Percentiles rank a stretch among this genome's conserved stretches.
Conservation (phyloP, 2,329 filamentous ascomycete genomes). For the Nectriaceae sp. region DNA sequence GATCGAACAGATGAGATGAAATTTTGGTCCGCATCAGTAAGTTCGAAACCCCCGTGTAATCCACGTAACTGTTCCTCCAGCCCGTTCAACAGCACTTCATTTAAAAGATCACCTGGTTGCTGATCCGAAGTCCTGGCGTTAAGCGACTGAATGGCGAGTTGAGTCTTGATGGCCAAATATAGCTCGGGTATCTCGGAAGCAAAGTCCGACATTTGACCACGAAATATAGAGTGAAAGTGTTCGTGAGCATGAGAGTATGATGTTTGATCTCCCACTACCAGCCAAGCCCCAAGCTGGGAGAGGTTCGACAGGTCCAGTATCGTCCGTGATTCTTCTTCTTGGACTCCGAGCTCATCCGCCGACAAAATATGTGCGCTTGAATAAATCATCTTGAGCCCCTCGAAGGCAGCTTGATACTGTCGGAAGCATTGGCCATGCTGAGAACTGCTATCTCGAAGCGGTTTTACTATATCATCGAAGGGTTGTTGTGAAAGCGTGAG, state of each 20-base stretch:
- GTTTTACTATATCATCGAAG: slow-evolving; percentile 37
- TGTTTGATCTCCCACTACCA: slow-evolving; percentile 40
- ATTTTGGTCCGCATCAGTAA: slow-evolving; percentile 37
- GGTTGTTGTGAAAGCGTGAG: slow-evolving; percentile 41
- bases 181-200: slow-evolving; percentile 44
- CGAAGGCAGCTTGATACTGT: slow-evolving; percentile 34
- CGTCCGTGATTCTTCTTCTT: slow-evolving; percentile 34
- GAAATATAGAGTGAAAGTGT: slow-evolving; percentile 47
- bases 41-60: slow-evolving; percentile 32
- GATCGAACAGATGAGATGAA: slow-evolving; percentile 36
- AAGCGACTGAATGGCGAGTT: slow-evolving; percentile 55
- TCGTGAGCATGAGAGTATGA: slow-evolving; percentile 45
- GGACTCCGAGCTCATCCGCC: slow-evolving; percentile 35
- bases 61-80: slow-evolving; percentile 50
- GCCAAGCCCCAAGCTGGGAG: slow-evolving; percentile 46
- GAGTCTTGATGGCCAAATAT: slow-evolving; percentile 50
- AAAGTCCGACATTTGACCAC: slow-evolving; percentile 47
- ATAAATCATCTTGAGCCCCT: slow-evolving; percentile 37
- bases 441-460: slow-evolving; percentile 35
- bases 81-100: slow-evolving; percentile 57
- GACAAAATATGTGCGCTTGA: slow-evolving; percentile 35
- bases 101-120: slow-evolving; percentile 52
- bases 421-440: slow-evolving; percentile 35
- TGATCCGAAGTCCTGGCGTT: slow-evolving; percentile 51
- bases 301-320: slow-evolving; percentile 51